phyloP scores from a whole-genome alignment of 352 stramenopile species.

The Phytophthora ohioensis region DNA sequence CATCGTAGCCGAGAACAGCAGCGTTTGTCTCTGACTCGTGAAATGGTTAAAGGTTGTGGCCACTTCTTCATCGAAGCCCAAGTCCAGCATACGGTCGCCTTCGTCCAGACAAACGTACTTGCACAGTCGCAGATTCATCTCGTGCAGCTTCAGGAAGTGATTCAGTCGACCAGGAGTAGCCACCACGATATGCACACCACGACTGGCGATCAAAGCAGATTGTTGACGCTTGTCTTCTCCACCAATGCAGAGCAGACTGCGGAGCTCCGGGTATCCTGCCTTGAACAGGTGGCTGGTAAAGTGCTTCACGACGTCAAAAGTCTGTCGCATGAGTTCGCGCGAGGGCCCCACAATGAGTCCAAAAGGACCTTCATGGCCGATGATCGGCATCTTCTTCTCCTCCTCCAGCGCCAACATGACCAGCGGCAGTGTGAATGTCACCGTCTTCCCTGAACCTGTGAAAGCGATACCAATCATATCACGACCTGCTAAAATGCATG shows the following conservation, averaged over 20 bases:
- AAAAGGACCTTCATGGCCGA: conserved; percentile 96
- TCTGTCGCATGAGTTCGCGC: conserved; percentile 98
- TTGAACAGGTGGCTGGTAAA: conserved; percentile 89
- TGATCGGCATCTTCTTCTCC: conserved; percentile 95
- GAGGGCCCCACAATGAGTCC: conserved; percentile 97
- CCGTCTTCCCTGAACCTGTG: conserved; percentile 98
- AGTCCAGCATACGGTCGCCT: conserved; percentile 98
- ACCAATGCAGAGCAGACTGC: conserved; percentile 96
- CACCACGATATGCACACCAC: conserved; percentile 97
- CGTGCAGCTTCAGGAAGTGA: conserved; percentile 96
- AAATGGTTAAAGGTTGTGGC: conserved; percentile 99
- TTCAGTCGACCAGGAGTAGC: conserved; percentile 97
- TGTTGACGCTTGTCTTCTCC: conserved; percentile 95
- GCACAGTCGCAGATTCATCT: conserved; percentile 95
- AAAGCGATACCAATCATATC: conserved; percentile 99
- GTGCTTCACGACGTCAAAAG: conserved; percentile 96
- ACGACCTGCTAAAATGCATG: conserved; percentile 95
- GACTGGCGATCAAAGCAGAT: conserved; percentile 84
- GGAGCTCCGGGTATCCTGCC: conserved; percentile 84
- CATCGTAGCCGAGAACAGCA: conserved; percentile 99
- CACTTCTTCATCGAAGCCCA: conserved; percentile 94
- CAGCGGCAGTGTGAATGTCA: conserved; percentile 97
- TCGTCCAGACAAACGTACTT: conserved; percentile 99
- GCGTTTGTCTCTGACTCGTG: conserved; percentile 96
- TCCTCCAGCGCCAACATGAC: conserved; percentile 98